A percentile compares a stretch with the other conserved stretches of the same genome.
phyloP scores from a whole-genome alignment of 495 filamentous ascomycete genomes.

The Xylaria telfairii region DNA sequence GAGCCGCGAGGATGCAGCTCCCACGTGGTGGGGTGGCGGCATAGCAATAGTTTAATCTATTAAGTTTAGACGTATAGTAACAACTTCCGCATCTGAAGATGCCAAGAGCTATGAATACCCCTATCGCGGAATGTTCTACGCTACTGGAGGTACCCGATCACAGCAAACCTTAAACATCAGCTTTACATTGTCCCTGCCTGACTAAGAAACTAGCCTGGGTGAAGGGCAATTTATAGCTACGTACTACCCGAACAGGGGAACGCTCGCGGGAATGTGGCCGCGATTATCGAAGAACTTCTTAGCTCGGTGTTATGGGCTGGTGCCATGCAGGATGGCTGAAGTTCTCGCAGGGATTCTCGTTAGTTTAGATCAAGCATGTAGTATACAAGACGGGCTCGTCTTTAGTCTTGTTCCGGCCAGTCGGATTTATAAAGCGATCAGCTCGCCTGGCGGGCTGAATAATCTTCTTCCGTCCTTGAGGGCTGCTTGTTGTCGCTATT shows the following conservation, averaged over 20 bases:
- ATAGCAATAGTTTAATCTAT: neutral
- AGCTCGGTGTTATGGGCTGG: neutral
- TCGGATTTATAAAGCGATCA: constrained; percentile 15
- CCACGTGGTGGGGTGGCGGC: constrained; percentile 20
- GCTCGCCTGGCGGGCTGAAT: neutral
- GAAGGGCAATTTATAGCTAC: neutral
- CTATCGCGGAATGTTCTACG: constrained; percentile 1
- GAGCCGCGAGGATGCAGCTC: constrained; percentile 13
- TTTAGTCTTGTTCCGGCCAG: too few relatives aligned
- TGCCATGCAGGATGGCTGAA: constrained; percentile 8
- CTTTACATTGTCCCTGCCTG: neutral
- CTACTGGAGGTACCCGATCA: neutral
- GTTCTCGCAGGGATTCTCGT: constrained; percentile 12
- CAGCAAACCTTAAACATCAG: neutral
- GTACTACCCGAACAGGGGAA: neutral
- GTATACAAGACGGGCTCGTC: neutral
- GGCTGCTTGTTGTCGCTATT: constrained; percentile 17
- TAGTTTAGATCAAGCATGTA: neutral
- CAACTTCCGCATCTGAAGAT: neutral
- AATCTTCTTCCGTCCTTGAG: constrained; percentile 1
- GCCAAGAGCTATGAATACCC: neutral
- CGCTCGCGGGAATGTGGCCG: neutral
- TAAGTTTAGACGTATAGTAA: neutral
- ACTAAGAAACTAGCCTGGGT: constrained; percentile 2
- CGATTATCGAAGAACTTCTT: constrained; percentile 4